Base-by-base conservation (phyloP, 1,139 yeast species). In the Sugiyamaella pinicola region DNA sequence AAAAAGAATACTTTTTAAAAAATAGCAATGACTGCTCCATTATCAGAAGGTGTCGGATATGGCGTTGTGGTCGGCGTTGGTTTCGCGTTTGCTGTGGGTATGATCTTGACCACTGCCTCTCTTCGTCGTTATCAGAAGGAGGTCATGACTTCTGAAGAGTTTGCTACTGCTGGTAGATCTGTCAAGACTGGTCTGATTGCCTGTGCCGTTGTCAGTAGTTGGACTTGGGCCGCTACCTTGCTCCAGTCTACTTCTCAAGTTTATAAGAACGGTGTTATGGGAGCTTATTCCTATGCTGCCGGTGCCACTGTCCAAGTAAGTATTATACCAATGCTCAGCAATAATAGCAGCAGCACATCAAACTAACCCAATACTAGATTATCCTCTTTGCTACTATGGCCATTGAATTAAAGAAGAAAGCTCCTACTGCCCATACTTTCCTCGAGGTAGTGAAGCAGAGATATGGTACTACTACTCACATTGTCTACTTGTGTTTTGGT, bases 181-280 rank as follows among this genome's bases (percentile, higher is more conserved):
- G 95, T 89, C 41, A 85, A 85, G 59, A 83, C 90, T 0, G 93
- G 91, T 44, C 74, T 89, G 59, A 85, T 88, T 58, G 83, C 93
- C 9, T 83, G 95, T 6, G 95, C 96, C 6, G 96, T 89, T 37
- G 96, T 88, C 7, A 83, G 90, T 19, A 84, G 93, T 9, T 90
- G 96, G 96, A 89, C 96, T 4, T 89, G 96, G 96, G 90, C 93
- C 43, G 93, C 96, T 1, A 87, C 96, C 1, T 72, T 88, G 46
- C 76, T 87, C 31, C 85, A 87, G 31, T 83, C 90, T 1, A 81
- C 91, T 1, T 73, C 91, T n/a, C 88, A 85, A 68, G 87, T 87
- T 18, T 87, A 85, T 69, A 77, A 78, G 54, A 82, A 86, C 61
- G 96, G 96, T 62, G 79, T 89, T 42, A 77, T 84, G 31, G 95